Conservation (phyloP, 1,139 yeast genomes). For the Candida pseudocylindracea region DNA sequence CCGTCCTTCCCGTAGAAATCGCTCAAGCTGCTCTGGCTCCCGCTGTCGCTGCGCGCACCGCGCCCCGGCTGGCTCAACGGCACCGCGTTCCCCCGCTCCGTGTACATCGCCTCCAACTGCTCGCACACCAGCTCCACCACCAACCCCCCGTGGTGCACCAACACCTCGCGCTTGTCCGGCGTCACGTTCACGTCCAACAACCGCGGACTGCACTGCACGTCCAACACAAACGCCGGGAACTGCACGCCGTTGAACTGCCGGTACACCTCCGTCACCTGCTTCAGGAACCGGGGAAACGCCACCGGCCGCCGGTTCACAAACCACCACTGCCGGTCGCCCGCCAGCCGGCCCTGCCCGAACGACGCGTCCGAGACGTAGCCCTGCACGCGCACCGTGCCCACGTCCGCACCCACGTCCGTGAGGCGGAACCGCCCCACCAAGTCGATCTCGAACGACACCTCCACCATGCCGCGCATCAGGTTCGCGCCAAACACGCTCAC, state of each 20-base stretch:
- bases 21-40: not conserved
- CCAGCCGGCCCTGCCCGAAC: slow-evolving; percentile 44
- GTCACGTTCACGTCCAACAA: slow-evolving; percentile 67
- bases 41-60: slow-evolving; percentile 1
- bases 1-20: not conserved
- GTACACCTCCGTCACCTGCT: slow-evolving; percentile 52
- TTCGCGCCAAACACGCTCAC: slow-evolving; percentile 49
- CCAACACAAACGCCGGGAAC: slow-evolving; percentile 46
- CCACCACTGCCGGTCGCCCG: slow-evolving; percentile 53
- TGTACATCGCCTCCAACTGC: slow-evolving; percentile 17
- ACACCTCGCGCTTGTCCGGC: slow-evolving; percentile 65
- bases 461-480: slow-evolving; percentile 32
- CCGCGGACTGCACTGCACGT: slow-evolving; percentile 28
- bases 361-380: slow-evolving; percentile 63
- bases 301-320: slow-evolving; percentile 67
- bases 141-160: slow-evolving; percentile 41
- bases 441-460: slow-evolving; percentile 14
- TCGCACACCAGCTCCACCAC: slow-evolving; percentile 29
- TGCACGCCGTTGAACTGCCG: slow-evolving; percentile 50
- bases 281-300: slow-evolving; percentile 26
- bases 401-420: not conserved
- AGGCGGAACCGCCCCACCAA: slow-evolving; percentile 6
- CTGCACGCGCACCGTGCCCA: slow-evolving; percentile 1
- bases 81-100: slow-evolving; percentile 19
- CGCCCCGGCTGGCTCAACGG: slow-evolving; percentile 10